phyloP scores from a whole-genome alignment of 305 asterid species.

The Fraxinus sp. region DNA sequence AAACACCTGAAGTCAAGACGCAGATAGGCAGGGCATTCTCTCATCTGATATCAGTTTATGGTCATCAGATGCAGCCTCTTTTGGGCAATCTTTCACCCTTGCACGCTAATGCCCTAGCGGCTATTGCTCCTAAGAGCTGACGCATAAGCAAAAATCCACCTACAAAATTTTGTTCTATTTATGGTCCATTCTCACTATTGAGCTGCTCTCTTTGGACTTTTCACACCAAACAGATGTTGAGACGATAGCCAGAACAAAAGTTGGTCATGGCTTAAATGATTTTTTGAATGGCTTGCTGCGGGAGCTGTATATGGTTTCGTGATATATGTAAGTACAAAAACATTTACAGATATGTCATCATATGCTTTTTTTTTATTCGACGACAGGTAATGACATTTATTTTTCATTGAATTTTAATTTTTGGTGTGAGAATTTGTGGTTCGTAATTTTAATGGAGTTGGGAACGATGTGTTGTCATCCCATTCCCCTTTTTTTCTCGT shows the following conservation, averaged over 20 bases:
- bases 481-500: neutral
- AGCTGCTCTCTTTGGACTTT: constrained; percentile 18
- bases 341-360: neutral
- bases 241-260: constrained; percentile 11
- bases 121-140: constrained; percentile 76
- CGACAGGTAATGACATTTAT: neutral
- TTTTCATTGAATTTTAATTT: neutral
- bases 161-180: constrained; percentile 16
- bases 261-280: constrained; percentile 19
- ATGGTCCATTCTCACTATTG: constrained; percentile 17
- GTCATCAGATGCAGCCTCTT: constrained; percentile 93
- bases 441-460: neutral
- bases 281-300: neutral
- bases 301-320: neutral
- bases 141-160: constrained; percentile 12
- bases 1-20: constrained; percentile 68
- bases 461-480: neutral
- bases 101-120: constrained; percentile 86
- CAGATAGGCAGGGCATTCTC: constrained; percentile 88
- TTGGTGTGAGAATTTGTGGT: constrained; percentile 1
- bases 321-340: neutral
- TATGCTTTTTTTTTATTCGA: neutral
- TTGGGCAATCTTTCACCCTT: constrained; percentile 80
- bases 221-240: constrained; percentile 17
- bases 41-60: constrained; percentile 78